These are phyloP conservation scores for Phyllosticta paracitricarpa DNA, from an alignment of 2,329 filamentous ascomycete species.

Conservation along the genomic window DNA sequence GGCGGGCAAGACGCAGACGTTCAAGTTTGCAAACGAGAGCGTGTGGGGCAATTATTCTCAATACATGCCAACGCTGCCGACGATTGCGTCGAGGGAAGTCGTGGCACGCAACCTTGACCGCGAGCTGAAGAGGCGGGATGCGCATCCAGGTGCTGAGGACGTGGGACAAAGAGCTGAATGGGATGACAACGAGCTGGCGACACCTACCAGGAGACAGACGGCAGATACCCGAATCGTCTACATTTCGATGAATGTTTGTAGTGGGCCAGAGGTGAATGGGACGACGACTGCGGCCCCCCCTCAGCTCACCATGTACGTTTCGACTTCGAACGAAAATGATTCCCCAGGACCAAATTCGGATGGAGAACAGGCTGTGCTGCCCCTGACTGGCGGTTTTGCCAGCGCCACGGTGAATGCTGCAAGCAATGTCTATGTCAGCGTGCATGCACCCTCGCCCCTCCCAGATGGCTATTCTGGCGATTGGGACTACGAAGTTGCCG, in stretches of 20 bases:
- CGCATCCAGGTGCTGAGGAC: background rate
- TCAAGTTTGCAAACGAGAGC: slow-evolving; percentile 50
- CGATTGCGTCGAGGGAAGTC: slow-evolving; percentile 11
- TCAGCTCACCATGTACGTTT: slow-evolving; percentile 71
- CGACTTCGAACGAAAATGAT: slow-evolving; percentile 52
- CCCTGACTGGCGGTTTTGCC: slow-evolving; percentile 60
- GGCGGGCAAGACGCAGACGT: slow-evolving; percentile 53
- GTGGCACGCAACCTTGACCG: background rate
- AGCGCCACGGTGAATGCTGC: slow-evolving; percentile 52
- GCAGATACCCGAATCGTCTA: slow-evolving; percentile 49
- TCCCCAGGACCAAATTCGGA: slow-evolving; percentile 53
- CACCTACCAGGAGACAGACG: slow-evolving; percentile 18
- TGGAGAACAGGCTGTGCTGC: slow-evolving; percentile 32
- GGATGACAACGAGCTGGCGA: background rate
- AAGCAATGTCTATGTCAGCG: slow-evolving; percentile 63
- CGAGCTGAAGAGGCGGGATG: slow-evolving; percentile 11
- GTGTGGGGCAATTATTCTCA: slow-evolving; percentile 37
- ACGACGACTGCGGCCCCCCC: slow-evolving; percentile 38
- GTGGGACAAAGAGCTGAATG: slow-evolving; percentile 12
- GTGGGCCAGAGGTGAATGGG: slow-evolving; percentile 55
- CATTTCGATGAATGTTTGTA: slow-evolving; percentile 78
- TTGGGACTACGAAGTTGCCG: slow-evolving; percentile 75
- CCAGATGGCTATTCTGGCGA: slow-evolving; percentile 48
- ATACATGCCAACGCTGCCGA: slow-evolving; percentile 25
- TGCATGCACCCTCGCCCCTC: slow-evolving; percentile 56